These are phyloP conservation scores for Trametes cingulata DNA, from an alignment of 768 basidiomycete genomes.

Conservation along the genomic window DNA sequence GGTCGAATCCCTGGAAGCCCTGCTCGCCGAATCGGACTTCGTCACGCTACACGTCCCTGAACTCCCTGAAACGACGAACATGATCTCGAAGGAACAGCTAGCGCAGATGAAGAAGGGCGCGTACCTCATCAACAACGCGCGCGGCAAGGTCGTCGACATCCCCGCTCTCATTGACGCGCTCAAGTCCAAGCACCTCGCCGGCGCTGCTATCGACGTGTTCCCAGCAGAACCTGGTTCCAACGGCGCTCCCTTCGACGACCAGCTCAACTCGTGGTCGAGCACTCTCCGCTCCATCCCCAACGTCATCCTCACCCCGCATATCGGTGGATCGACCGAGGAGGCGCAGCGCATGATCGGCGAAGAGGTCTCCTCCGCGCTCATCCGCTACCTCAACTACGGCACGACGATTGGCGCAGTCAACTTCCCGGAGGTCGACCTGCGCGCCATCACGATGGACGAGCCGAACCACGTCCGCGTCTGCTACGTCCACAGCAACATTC, in stretches of 20 bases:
- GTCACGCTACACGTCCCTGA: slow-evolving; percentile 97
- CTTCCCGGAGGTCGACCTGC: slow-evolving; percentile 97
- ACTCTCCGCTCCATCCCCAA: slow-evolving; percentile 78
- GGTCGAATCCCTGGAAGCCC: slow-evolving; percentile 71
- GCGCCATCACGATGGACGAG: slow-evolving; percentile 86
- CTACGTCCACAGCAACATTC: slow-evolving; percentile 93
- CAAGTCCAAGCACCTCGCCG: slow-evolving; percentile 84
- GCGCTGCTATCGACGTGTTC: slow-evolving; percentile 93
- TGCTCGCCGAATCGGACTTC: slow-evolving; percentile 85
- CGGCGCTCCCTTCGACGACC: slow-evolving; percentile 86
- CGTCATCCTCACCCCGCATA: slow-evolving; percentile 96
- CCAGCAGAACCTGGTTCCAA: slow-evolving; percentile 92
- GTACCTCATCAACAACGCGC: slow-evolving; percentile 97
- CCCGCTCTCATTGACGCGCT: slow-evolving; percentile 83
- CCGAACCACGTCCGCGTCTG: slow-evolving; percentile 84
- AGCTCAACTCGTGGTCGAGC: slow-evolving; percentile 83
- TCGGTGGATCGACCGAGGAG: slow-evolving; percentile 98
- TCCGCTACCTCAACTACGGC: slow-evolving; percentile 90
- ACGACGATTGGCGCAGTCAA: slow-evolving; percentile 93
- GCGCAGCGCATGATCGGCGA: slow-evolving; percentile 97
- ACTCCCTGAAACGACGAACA: slow-evolving; percentile 90
- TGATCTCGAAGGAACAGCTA: slow-evolving; percentile 81
- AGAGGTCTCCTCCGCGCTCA: slow-evolving; percentile 84
- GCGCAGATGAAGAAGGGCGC: slow-evolving; percentile 92
- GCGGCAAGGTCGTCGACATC: slow-evolving; percentile 94